A percentile compares a stretch with the other conserved stretches of the same genome.
Evolutionary conservation across 345 rosid species (phyloP).

Genomic region (Rhodamnia rubescens): DNA sequence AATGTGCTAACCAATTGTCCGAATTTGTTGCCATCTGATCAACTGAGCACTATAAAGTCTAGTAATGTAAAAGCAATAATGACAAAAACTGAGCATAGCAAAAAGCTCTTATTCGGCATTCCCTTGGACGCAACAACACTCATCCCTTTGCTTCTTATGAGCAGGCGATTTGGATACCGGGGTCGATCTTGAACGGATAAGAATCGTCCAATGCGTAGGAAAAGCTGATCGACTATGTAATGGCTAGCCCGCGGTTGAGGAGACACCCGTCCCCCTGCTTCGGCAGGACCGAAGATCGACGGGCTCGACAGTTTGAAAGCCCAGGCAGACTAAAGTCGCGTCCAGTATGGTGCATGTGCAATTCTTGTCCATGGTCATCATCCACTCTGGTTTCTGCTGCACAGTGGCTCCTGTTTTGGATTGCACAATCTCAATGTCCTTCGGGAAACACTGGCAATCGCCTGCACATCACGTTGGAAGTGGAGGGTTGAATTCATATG

Average conservation of each 20-base stretch:
- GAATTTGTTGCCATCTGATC: not conserved
- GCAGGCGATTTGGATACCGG: not conserved
- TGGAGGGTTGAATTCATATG: not conserved
- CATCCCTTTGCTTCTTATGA: not conserved
- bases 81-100: no score
- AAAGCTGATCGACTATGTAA: not conserved
- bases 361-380: slow-evolving; percentile 1
- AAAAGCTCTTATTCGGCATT: not conserved
- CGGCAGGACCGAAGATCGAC: slow-evolving; percentile 2
- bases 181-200: not conserved
- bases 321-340: slow-evolving; percentile 2
- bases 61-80: not conserved
- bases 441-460: not conserved
- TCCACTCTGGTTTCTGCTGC: slow-evolving; percentile 1
- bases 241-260: not conserved
- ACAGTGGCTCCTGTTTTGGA: not conserved
- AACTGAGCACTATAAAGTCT: not conserved
- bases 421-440: not conserved
- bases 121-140: accelerated
- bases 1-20: not conserved
- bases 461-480: slow-evolving; percentile 5
- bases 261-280: not conserved
- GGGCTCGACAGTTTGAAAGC: not conserved
- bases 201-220: slow-evolving; percentile 4
- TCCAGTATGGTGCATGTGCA: not conserved